Conservation (phyloP, 169 alveolate genomes). For the Blepharisma undulans region DNA sequence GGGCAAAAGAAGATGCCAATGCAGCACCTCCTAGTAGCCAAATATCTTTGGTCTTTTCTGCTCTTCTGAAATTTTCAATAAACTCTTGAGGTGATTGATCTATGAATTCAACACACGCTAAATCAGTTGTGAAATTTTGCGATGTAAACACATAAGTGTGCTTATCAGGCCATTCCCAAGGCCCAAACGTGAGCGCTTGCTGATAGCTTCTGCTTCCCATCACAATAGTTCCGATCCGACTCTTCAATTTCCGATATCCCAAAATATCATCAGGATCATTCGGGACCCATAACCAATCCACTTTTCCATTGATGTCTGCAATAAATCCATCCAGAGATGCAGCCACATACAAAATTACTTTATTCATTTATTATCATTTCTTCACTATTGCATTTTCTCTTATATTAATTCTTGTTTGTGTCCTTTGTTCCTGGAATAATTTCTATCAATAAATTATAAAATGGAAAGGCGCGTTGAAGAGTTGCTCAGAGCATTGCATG, state of each 20-base stretch:
- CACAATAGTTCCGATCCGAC: background rate
- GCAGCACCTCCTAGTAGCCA: background rate
- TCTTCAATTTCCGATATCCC: background rate
- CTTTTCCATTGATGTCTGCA: background rate
- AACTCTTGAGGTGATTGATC: background rate
- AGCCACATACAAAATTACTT: background rate
- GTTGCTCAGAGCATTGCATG: constrained; percentile 10
- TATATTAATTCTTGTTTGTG: too few species aligned
- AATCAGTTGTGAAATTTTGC: background rate
- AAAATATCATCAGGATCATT: background rate
- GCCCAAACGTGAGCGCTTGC: background rate
- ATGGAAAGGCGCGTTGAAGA: constrained; percentile 47
- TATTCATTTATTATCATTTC: background rate
- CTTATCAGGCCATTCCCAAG: background rate
- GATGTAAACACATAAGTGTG: background rate
- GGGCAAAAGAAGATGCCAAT: background rate
- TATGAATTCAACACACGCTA: background rate
- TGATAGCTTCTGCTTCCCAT: background rate
- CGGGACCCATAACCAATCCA: background rate
- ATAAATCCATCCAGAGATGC: background rate
- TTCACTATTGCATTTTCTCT: background rate
- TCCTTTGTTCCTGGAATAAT: background rate
- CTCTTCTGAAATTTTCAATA: background rate
- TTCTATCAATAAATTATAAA: background rate
- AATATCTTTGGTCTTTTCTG: background rate